A percentile compares a stretch with the other conserved stretches of the same genome.
Evolutionary conservation across 2,329 filamentous ascomycete genomes (phyloP).

Genomic region (Sporothrix brunneoviolacea): DNA sequence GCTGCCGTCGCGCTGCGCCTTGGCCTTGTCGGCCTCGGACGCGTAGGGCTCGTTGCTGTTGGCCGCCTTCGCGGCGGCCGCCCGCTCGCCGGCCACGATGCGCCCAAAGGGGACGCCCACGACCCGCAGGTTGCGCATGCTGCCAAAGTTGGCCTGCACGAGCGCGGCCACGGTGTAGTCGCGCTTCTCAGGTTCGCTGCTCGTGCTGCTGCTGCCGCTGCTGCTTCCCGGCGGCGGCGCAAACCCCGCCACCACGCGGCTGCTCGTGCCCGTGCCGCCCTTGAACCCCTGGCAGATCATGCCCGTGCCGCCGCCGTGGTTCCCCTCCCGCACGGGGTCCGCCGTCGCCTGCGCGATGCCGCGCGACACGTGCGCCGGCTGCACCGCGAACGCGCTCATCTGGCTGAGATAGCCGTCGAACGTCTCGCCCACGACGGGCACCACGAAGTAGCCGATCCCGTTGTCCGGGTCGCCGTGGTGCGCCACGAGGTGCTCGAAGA

Average conservation of each 20-base stretch:
- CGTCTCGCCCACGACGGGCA: slow-evolving; percentile 56
- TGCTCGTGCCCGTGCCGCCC: slow-evolving; percentile 58
- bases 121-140: slow-evolving; percentile 48
- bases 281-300: slow-evolving; percentile 63
- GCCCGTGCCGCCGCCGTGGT: slow-evolving; percentile 59
- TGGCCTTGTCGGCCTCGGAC: slow-evolving; percentile 43
- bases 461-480: slow-evolving; percentile 29
- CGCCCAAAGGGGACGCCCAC: slow-evolving; percentile 56
- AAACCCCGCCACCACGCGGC: slow-evolving; percentile 43
- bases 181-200: slow-evolving; percentile 17
- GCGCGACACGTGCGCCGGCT: slow-evolving; percentile 44
- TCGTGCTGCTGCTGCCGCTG: slow-evolving; percentile 19
- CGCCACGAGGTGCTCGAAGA: slow-evolving; percentile 48
- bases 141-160: slow-evolving; percentile 61
- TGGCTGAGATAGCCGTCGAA: slow-evolving; percentile 58
- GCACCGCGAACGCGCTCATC: slow-evolving; percentile 47
- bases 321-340: slow-evolving; percentile 52
- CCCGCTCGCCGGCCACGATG: slow-evolving; percentile 41
- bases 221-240: too few species aligned
- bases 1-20: slow-evolving; percentile 34
- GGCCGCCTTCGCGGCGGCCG: slow-evolving; percentile 24
- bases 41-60: too few species aligned
- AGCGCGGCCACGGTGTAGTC: slow-evolving; percentile 56
- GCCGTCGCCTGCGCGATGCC: slow-evolving; percentile 46
- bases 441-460: slow-evolving; percentile 43